A percentile compares a stretch with the other conserved stretches of the same genome.
Conservation (phyloP, 768 basidiomycete species). For the Leccinum boreale region DNA sequence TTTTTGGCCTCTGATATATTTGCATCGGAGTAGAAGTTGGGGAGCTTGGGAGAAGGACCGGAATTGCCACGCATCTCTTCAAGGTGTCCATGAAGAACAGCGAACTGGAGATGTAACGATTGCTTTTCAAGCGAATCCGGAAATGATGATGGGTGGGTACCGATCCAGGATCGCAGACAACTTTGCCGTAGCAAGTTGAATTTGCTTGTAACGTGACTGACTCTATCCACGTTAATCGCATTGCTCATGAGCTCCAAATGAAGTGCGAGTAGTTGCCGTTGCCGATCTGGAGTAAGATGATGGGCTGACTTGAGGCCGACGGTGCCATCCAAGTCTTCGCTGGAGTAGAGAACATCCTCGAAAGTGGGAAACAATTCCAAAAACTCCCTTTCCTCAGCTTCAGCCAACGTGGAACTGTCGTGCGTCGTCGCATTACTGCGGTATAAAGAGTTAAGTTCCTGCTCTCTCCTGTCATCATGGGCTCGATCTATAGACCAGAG, state of each 20-base stretch:
- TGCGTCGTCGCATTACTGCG: constrained; percentile 55
- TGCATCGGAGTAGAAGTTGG: constrained; percentile 81
- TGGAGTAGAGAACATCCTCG: constrained; percentile 49
- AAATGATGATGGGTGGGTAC: constrained; percentile 28
- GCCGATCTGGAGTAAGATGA: constrained; percentile 24
- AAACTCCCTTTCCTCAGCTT: constrained; percentile 83
- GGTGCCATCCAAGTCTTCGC: not conserved
- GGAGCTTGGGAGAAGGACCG: constrained; percentile 25
- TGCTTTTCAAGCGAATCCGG: constrained; percentile 47
- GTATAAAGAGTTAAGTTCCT: constrained; percentile 73
- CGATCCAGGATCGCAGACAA: constrained; percentile 34
- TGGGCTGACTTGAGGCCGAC: constrained; percentile 20
- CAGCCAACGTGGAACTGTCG: constrained; percentile 59
- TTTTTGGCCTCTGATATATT: constrained; percentile 71
- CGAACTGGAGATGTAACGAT: constrained; percentile 51
- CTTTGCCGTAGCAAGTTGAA: constrained; percentile 36
- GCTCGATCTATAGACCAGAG: constrained; percentile 84
- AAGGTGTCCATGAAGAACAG: constrained; percentile 43
- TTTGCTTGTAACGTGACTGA: not conserved
- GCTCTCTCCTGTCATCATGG: constrained; percentile 60
- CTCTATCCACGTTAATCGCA: not conserved
- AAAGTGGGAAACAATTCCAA: constrained; percentile 82
- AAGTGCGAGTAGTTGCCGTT: constrained; percentile 41
- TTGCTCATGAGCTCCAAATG: constrained; percentile 44
- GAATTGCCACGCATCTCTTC: constrained; percentile 28